Base-by-base conservation (phyloP, 2,329 filamentous ascomycete genomes). In the Dothidotthia symphoricarpi region DNA sequence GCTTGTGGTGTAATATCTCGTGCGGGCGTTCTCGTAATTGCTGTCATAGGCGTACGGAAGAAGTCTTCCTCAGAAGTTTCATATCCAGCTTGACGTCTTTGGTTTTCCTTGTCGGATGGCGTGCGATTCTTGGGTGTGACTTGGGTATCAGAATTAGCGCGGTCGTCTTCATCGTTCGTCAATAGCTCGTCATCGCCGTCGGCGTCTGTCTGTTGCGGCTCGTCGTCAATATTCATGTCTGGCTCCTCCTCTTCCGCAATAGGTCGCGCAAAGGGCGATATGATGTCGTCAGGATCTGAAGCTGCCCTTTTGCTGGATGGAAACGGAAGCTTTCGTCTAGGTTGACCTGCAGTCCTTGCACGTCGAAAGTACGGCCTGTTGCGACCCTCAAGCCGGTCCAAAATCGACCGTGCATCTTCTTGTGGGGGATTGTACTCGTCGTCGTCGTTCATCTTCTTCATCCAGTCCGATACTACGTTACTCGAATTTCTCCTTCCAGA, bases 161-260 rank as follows among this genome's bases (percentile, higher is more conserved):
- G 50, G n/a, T 67, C 68, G n/a, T 75, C 71, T 19, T 75, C 72
- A 22, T 82, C 81, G 39, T 90, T 85, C 3, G 86, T 90, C 10
- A 86, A 77, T n/a, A 90, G 72, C 64, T 96, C 90, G 55, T 95
- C 90, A 55, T 96, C 90, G 1, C 88, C 88, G 59, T 95, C 88
- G 6, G 83, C 87, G 56, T 93, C 88, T 0, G 86, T 89, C 41
- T 89, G 82, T 56, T 70, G 75, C 28, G 75, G 69, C 27, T 72
- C 47, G 41, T 75, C 64, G 40, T 73, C 61, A 30, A 62, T 66
- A 34, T 59, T 64, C n/a, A 64, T 52, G 4, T 53, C 59, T 3
- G 51, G 57, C 58, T 70, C 55, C 65, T 75, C 63, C 50, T 74
- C 71, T 63, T 79, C 69, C 16, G 66, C 62, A 27, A 69, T 69